These are phyloP conservation scores for Ciborinia camelliae DNA, from an alignment of 2,329 filamentous ascomycete genomes.

Conservation along the genomic window DNA sequence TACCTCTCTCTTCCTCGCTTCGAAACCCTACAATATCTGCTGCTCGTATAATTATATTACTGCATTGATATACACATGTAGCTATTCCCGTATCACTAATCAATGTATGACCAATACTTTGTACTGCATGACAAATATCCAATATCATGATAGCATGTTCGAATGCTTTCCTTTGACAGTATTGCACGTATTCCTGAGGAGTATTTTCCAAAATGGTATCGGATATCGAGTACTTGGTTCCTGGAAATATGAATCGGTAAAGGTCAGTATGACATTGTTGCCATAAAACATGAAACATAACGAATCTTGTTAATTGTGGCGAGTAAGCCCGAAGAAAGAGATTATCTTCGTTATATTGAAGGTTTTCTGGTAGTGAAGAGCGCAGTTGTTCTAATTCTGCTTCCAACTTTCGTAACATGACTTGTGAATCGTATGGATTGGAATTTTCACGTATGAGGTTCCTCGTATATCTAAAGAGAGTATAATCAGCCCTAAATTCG, in stretches of 20 bases:
- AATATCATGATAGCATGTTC: slow-evolving; percentile 12
- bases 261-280: slow-evolving; percentile 17
- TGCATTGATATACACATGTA: slow-evolving; percentile 14
- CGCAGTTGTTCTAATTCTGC: slow-evolving; percentile 10
- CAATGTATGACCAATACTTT: slow-evolving; percentile 16
- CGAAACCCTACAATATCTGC: slow-evolving; percentile 9
- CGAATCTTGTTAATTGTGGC: slow-evolving; percentile 17
- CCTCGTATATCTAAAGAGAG: background rate
- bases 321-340: slow-evolving; percentile 19
- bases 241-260: slow-evolving; percentile 16
- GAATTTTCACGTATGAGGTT: slow-evolving; percentile 16
- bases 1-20: slow-evolving; percentile 1
- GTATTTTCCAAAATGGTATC: slow-evolving; percentile 1
- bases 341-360: slow-evolving; percentile 19
- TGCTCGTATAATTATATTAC: slow-evolving; percentile 15
- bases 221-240: slow-evolving; percentile 16
- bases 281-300: slow-evolving; percentile 18
- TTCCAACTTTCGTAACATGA: slow-evolving; percentile 13
- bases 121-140: slow-evolving; percentile 15
- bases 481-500: background rate
- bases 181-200: slow-evolving; percentile 7
- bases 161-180: slow-evolving; percentile 15
- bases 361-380: slow-evolving; percentile 10
- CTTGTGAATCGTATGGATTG: slow-evolving; percentile 13
- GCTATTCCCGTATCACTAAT: slow-evolving; percentile 16